Evolutionary conservation across 192 early-diverging fungal species (phyloP), one percentile per base, ranked within the genome.

Genomic region (Entophlyctis luteolus): DNA sequence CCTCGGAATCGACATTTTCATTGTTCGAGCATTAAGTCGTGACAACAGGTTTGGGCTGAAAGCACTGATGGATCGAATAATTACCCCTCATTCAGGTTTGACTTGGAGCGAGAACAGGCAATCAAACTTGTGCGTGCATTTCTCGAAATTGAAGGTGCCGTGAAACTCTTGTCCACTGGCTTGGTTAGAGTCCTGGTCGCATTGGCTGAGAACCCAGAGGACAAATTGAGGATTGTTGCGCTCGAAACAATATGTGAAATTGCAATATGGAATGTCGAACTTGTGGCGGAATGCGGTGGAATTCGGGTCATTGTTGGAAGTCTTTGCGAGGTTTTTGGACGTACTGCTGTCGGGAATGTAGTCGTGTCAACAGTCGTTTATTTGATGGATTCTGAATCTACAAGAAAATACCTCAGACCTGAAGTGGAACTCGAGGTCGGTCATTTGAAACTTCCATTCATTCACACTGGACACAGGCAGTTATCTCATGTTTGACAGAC

Each of bases 401-500:
- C 83, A 1, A 65, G 91, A 23, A 48, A 72, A 27, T 92, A 83
- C 56, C 57, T 93, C 22, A 49, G 90, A 54, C 90, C 91, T 1
- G 80, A 87, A 18, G 84, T 93, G 1, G 91, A 93, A 57, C 72
- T 93, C 0, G 91, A 91, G 80, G 85, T 86, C 72, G 25, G 16
- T 3, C 4, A 22, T 1, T 2, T n/a, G n/a, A 16, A 18, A 16
- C 6, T 16, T 57, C 23, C 45, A 34, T 75, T 34, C 18, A 33
- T 33, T 16, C 35, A 55, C 55, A 23, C 14, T 47, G 47, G 16
- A 23, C 10, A 25, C 35, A 93, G 84, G 87, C 87, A 48, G 78
- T 93, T 16, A 86, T 93, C 62, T 84, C 90, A 2, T 77, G 84
- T 10, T 90, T 93, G 68, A 91, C 90, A 0, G 91, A 93, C 65